A percentile compares a stretch with the other conserved stretches of the same genome.
phyloP scores from a whole-genome alignment of 257 asterid genomes.

The Echium plantagineum region DNA sequence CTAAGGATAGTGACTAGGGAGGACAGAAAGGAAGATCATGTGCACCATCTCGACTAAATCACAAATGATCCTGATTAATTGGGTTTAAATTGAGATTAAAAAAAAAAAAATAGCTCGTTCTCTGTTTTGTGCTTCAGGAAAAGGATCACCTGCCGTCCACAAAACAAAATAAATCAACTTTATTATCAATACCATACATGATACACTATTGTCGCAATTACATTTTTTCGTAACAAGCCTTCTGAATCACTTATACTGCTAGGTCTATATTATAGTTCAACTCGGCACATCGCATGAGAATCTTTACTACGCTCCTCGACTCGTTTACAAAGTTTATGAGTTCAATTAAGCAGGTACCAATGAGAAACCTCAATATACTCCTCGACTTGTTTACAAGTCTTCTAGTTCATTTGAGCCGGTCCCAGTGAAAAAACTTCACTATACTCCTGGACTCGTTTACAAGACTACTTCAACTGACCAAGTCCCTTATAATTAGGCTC shows the following conservation, averaged over 20 bases:
- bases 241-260: neutral
- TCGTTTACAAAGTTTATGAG: too few relatives aligned
- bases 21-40: too few relatives aligned
- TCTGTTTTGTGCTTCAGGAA: slow-evolving; percentile 45
- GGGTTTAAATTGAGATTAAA: slow-evolving; percentile 61
- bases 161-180: neutral
- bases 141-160: slow-evolving; percentile 33
- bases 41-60: too few relatives aligned
- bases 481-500: too few relatives aligned
- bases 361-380: too few relatives aligned
- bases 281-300: neutral
- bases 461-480: too few relatives aligned
- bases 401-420: too few relatives aligned
- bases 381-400: too few relatives aligned
- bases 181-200: neutral
- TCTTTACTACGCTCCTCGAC: too few relatives aligned
- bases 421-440: neutral
- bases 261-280: neutral
- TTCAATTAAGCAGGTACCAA: too few relatives aligned
- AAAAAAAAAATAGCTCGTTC: slow-evolving; percentile 53
- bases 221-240: too few relatives aligned
- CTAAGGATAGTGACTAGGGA: too few relatives aligned
- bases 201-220: neutral
- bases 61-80: slow-evolving; percentile 25
- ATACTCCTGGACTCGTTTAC: neutral